Evolutionary conservation across 495 filamentous ascomycete genomes (phyloP).

Genomic region (Aspergillus coremiiformis): DNA sequence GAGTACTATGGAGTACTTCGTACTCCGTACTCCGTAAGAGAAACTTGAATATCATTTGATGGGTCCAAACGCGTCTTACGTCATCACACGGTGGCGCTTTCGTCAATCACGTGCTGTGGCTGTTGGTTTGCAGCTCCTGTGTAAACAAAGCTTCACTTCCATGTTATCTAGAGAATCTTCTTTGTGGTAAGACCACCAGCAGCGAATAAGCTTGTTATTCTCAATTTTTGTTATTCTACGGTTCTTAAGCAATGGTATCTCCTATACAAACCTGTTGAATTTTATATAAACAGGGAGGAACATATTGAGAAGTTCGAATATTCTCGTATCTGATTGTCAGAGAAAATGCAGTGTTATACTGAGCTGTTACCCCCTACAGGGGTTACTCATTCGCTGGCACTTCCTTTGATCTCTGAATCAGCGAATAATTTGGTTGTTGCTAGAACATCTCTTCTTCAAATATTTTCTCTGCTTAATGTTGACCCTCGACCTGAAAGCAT

Average conservation of each 20-base stretch:
- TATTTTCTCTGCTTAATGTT: constrained; percentile 51
- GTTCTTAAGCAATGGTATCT: constrained; percentile 8
- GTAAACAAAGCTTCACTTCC: neutral
- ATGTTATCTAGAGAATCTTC: neutral
- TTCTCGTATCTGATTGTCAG: neutral
- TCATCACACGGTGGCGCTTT: constrained; percentile 9
- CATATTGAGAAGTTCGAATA: neutral
- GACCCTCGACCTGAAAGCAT: constrained; percentile 34
- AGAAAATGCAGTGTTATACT: constrained; percentile 71
- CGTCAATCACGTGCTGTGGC: constrained; percentile 6
- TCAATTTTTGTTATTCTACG: neutral
- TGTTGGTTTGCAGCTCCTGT: neutral
- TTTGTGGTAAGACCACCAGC: neutral
- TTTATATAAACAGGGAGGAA: constrained; percentile 1
- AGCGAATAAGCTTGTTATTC: neutral
- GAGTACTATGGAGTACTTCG: too few relatives aligned
- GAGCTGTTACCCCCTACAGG: constrained; percentile 88
- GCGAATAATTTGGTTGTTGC: constrained; percentile 81
- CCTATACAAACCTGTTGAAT: constrained; percentile 10
- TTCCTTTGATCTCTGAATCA: constrained; percentile 68
- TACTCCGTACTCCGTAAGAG: too few relatives aligned
- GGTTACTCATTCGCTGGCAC: constrained; percentile 75
- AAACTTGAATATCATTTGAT: neutral
- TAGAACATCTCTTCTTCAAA: constrained; percentile 83
- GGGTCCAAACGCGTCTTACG: constrained; percentile 9